These are phyloP conservation scores for Ilex aquifolium DNA, from an alignment of 257 asterid genomes.

Conservation along the genomic window DNA sequence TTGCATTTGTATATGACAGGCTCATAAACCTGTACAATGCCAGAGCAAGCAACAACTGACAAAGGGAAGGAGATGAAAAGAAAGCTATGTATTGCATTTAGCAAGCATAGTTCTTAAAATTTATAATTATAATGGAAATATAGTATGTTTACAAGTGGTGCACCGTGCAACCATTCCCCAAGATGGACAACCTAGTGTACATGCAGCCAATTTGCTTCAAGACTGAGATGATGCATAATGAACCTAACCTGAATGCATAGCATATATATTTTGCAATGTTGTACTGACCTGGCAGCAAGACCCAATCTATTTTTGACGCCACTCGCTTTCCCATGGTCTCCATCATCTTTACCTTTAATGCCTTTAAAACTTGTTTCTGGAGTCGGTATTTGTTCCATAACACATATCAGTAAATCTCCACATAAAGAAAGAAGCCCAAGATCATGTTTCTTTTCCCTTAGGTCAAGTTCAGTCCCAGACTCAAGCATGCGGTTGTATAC, in stretches of 20 bases:
- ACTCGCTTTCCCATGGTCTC: constrained; percentile 23
- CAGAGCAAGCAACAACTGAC: constrained; percentile 16
- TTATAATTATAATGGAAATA: no score
- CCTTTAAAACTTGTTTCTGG: constrained; percentile 24
- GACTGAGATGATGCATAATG: background rate
- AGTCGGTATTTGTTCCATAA: constrained; percentile 36
- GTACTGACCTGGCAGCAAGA: constrained; percentile 53
- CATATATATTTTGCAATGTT: background rate
- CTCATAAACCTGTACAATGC: constrained; percentile 45
- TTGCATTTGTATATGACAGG: constrained; percentile 33
- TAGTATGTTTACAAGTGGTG: no score
- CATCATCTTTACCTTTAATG: constrained; percentile 19
- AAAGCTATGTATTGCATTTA: no score
- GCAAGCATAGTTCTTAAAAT: no score
- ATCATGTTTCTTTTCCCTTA: constrained; percentile 20
- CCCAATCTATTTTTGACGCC: constrained; percentile 32
- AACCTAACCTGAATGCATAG: background rate
- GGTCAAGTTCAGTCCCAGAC: constrained; percentile 23
- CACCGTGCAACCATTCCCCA: no score
- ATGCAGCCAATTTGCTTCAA: background rate
- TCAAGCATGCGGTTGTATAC: constrained; percentile 21
- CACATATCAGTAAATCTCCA: constrained; percentile 36
- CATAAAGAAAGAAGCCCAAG: constrained; percentile 29
- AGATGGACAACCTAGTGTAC: background rate
- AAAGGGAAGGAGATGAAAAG: background rate